A percentile compares a stretch with the other conserved stretches of the same genome.
Evolutionary conservation across 2,329 filamentous ascomycete genomes (phyloP).

Genomic region (Aureobasidium leucospermi): DNA sequence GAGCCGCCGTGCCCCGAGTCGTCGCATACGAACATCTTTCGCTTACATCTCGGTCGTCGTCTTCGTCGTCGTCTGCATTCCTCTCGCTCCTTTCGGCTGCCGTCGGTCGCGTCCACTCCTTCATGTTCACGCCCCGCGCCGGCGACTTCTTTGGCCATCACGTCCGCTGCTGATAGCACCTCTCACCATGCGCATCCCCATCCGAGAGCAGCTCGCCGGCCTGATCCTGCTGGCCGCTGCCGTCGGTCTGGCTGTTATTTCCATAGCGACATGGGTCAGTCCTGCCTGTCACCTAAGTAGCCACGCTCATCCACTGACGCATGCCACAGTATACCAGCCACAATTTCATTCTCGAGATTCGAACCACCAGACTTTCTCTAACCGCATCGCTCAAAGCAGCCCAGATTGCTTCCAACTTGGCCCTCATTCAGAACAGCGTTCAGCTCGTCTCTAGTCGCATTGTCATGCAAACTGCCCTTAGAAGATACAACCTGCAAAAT

Average conservation of each 20-base stretch:
- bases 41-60: neutral
- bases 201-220: slow-evolving; percentile 76
- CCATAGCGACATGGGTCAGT: slow-evolving; percentile 60
- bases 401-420: slow-evolving; percentile 69
- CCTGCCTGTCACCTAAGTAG: neutral
- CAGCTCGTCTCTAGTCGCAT: slow-evolving; percentile 61
- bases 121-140: slow-evolving; percentile 9
- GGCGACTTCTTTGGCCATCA: slow-evolving; percentile 6
- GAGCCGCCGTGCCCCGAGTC: neutral
- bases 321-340: slow-evolving; percentile 49
- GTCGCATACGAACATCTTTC: neutral
- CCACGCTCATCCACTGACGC: slow-evolving; percentile 10
- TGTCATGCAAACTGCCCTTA: slow-evolving; percentile 45
- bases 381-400: slow-evolving; percentile 82
- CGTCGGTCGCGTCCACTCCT: neutral
- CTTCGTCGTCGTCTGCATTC: neutral
- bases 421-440: slow-evolving; percentile 69
- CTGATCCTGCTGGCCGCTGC: slow-evolving; percentile 71
- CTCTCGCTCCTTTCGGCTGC: neutral
- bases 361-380: slow-evolving; percentile 55
- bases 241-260: slow-evolving; percentile 66
- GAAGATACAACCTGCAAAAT: slow-evolving; percentile 44
- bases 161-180: neutral
- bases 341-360: slow-evolving; percentile 51
- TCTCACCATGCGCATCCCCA: slow-evolving; percentile 71